A percentile compares a stretch with the other conserved stretches of the same genome.
phyloP scores from a whole-genome alignment of 768 basidiomycete species.

The Infundibulicybe gibba region DNA sequence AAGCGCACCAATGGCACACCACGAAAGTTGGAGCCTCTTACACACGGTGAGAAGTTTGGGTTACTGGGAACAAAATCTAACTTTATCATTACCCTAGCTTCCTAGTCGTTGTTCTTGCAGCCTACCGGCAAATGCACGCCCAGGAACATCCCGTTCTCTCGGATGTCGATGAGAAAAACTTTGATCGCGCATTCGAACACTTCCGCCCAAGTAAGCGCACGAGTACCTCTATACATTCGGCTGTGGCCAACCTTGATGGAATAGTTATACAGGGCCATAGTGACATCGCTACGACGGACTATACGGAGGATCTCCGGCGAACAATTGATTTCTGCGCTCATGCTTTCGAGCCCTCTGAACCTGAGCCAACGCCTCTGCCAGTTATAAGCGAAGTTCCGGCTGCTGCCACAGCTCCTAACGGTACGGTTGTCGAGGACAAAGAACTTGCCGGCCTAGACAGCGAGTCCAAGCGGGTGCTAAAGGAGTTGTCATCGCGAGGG shows the following conservation, averaged over 20 bases:
- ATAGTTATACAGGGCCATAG: constrained; percentile 6
- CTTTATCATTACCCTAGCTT: constrained; percentile 24
- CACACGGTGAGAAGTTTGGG: constrained; percentile 20
- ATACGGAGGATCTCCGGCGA: constrained; percentile 3
- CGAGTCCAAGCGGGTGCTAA: constrained; percentile 1
- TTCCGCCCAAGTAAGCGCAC: constrained; percentile 34
- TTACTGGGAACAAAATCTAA: not conserved
- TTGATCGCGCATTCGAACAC: constrained; percentile 44
- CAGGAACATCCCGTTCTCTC: constrained; percentile 34
- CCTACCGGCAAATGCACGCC: constrained; percentile 47
- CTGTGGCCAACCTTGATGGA: not conserved
- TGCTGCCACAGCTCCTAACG: no score
- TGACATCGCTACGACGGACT: constrained; percentile 2
- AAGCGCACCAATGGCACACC: constrained; percentile 27
- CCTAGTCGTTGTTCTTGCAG: constrained; percentile 45
- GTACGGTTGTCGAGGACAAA: not conserved
- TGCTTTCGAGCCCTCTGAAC: no score
- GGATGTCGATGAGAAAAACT: constrained; percentile 42
- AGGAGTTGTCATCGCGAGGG: not conserved
- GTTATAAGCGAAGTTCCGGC: no score
- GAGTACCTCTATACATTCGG: not conserved
- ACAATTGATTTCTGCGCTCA: constrained; percentile 7
- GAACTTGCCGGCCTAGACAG: constrained; percentile 2
- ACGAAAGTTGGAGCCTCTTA: constrained; percentile 27
- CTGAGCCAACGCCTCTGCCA: no score